Evolutionary conservation across 2,329 filamentous ascomycete genomes (phyloP).

Genomic region (Monilinia fructigena): DNA sequence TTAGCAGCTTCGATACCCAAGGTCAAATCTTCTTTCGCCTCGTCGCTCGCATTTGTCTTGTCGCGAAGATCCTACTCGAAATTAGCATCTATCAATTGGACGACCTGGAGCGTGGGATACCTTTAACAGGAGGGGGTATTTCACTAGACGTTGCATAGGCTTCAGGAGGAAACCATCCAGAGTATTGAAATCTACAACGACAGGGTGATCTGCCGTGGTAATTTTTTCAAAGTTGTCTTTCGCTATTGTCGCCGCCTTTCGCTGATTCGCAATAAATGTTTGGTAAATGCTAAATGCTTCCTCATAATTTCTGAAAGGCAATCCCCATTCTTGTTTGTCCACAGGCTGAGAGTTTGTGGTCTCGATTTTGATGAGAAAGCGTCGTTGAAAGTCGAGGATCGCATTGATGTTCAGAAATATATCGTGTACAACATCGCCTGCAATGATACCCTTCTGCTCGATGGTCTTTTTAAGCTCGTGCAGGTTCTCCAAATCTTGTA

Average conservation of each 20-base stretch:
- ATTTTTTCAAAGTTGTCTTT: constrained; percentile 87
- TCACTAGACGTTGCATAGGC: constrained; percentile 91
- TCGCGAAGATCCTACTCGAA: constrained; percentile 72
- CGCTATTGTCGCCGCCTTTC: constrained; percentile 82
- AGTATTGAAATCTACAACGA: constrained; percentile 83
- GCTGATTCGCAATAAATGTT: constrained; percentile 95
- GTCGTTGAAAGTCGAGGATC: constrained; percentile 90
- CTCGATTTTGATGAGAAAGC: constrained; percentile 93
- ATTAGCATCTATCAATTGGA: constrained; percentile 18
- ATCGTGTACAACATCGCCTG: constrained; percentile 85
- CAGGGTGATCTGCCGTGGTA: constrained; percentile 68
- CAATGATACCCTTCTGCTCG: constrained; percentile 82
- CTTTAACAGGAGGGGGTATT: constrained; percentile 88
- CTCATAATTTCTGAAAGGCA: constrained; percentile 81
- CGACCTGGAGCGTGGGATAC: constrained; percentile 46
- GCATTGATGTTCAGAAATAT: constrained; percentile 97
- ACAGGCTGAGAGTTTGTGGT: constrained; percentile 84
- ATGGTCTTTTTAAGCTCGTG: constrained; percentile 88
- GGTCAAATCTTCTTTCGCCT: constrained; percentile 68
- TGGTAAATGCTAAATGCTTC: constrained; percentile 91
- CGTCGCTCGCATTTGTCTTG: constrained; percentile 71
- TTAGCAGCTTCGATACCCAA: constrained; percentile 79
- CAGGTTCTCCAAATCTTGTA: constrained; percentile 91
- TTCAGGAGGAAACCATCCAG: constrained; percentile 92
- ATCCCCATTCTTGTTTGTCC: constrained; percentile 85